Evolutionary conservation across 2,329 filamentous ascomycete species (phyloP).

Genomic region (Aciculosporium take): DNA sequence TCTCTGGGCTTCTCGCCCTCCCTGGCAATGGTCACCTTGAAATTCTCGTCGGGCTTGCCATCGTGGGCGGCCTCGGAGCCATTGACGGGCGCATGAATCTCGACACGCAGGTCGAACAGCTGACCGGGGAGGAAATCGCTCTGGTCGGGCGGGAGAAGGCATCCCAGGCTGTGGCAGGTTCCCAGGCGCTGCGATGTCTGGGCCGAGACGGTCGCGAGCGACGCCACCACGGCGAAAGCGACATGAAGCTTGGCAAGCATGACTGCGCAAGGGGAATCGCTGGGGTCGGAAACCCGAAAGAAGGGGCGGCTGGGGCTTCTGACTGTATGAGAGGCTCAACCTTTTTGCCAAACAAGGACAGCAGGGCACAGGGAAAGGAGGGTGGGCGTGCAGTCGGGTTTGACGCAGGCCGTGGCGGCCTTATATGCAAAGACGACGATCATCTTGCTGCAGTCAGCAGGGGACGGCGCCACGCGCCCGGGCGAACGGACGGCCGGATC

Average conservation of each 20-base stretch:
- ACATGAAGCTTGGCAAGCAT: slow-evolving; percentile 25
- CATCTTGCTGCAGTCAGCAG: no score
- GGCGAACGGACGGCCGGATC: no score
- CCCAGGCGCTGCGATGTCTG: slow-evolving; percentile 48
- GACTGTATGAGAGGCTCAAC: not conserved
- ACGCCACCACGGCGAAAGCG: slow-evolving; percentile 20
- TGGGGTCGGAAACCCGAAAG: not conserved
- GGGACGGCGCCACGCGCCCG: no score
- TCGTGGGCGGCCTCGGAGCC: slow-evolving; percentile 63
- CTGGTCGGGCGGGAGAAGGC: slow-evolving; percentile 46
- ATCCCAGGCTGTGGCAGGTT: slow-evolving; percentile 43
- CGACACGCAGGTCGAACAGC: slow-evolving; percentile 70
- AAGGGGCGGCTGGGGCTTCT: not conserved
- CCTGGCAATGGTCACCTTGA: slow-evolving; percentile 61
- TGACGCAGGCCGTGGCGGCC: not conserved
- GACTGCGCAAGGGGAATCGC: not conserved
- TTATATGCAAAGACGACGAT: no score
- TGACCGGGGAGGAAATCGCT: slow-evolving; percentile 75
- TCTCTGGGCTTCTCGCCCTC: slow-evolving; percentile 37
- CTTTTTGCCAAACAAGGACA: not conserved
- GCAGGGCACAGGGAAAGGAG: not conserved
- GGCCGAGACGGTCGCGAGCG: slow-evolving; percentile 28
- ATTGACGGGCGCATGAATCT: slow-evolving; percentile 69
- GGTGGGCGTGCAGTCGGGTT: not conserved
- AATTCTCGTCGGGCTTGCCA: slow-evolving; percentile 56